A percentile compares a stretch with the other conserved stretches of the same genome.
phyloP scores from a whole-genome alignment of 139 green algal species.

The Raphidocelis subcapitata region DNA sequence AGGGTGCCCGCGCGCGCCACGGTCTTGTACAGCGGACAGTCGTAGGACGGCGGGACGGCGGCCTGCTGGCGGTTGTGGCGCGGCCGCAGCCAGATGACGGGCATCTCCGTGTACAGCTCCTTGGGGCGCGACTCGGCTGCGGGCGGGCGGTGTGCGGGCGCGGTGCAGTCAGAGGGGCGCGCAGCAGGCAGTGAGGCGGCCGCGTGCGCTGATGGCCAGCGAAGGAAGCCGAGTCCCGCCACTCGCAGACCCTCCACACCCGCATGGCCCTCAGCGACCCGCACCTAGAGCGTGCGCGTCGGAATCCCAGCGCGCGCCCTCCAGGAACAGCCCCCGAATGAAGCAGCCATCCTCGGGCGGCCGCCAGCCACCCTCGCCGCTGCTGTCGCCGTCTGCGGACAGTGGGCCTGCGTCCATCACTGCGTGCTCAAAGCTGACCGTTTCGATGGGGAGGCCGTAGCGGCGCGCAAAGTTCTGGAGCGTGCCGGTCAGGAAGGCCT shows the following conservation, averaged over 20 bases:
- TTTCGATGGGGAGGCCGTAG: constrained; percentile 78
- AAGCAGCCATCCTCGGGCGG: constrained; percentile 80
- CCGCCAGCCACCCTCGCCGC: neutral
- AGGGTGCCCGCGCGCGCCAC: constrained; percentile 64
- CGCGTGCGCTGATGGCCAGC: constrained; percentile 33
- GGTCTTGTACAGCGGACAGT: constrained; percentile 79
- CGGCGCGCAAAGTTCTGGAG: constrained; percentile 87
- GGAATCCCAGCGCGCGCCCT: constrained; percentile 70
- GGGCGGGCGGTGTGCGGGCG: too few species aligned
- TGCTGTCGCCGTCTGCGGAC: neutral
- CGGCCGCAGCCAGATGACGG: constrained; percentile 76
- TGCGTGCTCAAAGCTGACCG: constrained; percentile 70
- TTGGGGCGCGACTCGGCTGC: constrained; percentile 75
- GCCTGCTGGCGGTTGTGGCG: constrained; percentile 55
- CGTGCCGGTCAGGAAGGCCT: constrained; percentile 86
- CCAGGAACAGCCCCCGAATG: constrained; percentile 80
- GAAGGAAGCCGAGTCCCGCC: neutral
- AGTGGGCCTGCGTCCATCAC: constrained; percentile 60
- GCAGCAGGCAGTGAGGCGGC: too few species aligned
- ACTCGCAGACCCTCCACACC: neutral
- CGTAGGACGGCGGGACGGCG: constrained; percentile 51
- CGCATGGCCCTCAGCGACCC: neutral
- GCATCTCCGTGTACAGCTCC: constrained; percentile 86
- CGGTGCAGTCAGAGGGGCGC: too few species aligned
- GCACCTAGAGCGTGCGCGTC: constrained; percentile 43